These are phyloP conservation scores for Penicillium antarcticum DNA, from an alignment of 495 filamentous ascomycete species.

Conservation along the genomic window DNA sequence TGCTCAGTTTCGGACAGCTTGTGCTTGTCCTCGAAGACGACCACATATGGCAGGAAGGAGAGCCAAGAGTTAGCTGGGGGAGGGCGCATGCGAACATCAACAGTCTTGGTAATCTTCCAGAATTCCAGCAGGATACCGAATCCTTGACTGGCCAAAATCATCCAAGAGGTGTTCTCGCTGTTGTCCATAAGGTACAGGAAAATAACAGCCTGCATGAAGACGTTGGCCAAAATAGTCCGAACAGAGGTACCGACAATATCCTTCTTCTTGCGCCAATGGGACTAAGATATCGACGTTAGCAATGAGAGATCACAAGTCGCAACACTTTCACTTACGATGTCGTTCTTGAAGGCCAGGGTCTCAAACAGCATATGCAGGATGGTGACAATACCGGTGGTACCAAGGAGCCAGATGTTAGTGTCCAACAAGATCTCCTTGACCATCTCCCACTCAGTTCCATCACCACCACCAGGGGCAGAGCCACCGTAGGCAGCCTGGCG, in stretches of 20 bases:
- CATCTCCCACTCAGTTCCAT: slow-evolving; percentile 87
- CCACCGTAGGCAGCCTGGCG: slow-evolving; percentile 65
- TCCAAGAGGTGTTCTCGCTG: slow-evolving; percentile 95
- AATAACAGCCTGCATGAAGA: slow-evolving; percentile 95
- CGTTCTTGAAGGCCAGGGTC: slow-evolving; percentile 93
- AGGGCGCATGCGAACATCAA: slow-evolving; percentile 80
- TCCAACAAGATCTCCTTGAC: slow-evolving; percentile 92
- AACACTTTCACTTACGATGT: slow-evolving; percentile 58
- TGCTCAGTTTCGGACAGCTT: slow-evolving; percentile 90
- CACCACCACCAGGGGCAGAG: slow-evolving; percentile 61
- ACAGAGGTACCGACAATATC: slow-evolving; percentile 95
- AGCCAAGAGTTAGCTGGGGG: slow-evolving; percentile 60
- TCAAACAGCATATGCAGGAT: slow-evolving; percentile 95
- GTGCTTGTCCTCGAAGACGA: slow-evolving; percentile 95
- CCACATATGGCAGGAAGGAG: slow-evolving; percentile 74
- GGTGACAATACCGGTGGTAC: slow-evolving; percentile 77
- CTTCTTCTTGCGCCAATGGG: slow-evolving; percentile 99
- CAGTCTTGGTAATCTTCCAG: slow-evolving; percentile 98
- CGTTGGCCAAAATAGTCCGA: slow-evolving; percentile 92
- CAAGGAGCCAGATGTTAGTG: slow-evolving; percentile 88
- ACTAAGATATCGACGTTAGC: slow-evolving; percentile 30
- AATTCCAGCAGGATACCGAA: slow-evolving; percentile 92
- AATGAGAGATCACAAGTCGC: neutral
- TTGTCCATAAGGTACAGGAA: slow-evolving; percentile 99
- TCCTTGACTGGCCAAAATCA: slow-evolving; percentile 93